These are phyloP conservation scores for Cunninghamia lanceolata DNA, from an alignment of 75 land plant species.

Conservation along the genomic window DNA sequence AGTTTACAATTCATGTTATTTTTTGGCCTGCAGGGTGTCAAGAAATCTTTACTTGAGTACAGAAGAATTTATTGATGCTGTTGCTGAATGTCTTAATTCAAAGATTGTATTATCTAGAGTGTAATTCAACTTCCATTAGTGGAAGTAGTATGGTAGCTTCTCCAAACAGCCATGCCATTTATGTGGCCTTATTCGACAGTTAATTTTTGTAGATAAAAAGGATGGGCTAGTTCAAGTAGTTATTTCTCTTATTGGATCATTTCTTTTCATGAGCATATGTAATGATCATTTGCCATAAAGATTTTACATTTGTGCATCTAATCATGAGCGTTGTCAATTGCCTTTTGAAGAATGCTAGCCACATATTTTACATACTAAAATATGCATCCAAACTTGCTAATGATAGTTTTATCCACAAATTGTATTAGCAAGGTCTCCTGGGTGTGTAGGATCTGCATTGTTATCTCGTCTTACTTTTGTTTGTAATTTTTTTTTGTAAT, in stretches of 20 bases:
- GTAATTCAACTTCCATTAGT: neutral
- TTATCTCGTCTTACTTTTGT: neutral
- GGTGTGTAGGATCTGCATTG: neutral
- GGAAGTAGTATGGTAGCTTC: neutral
- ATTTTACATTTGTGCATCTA: neutral
- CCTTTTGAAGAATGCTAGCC: neutral
- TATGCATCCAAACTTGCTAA: neutral
- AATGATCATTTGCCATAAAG: neutral
- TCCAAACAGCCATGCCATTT: neutral
- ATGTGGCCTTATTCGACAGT: neutral
- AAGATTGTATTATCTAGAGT: slow-evolving; percentile 19
- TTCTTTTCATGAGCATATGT: neutral
- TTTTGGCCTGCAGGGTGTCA: slow-evolving; percentile 16
- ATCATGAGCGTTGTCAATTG: neutral
- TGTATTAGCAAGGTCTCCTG: neutral
- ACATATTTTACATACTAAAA: neutral
- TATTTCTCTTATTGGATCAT: neutral
- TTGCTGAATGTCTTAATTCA: slow-evolving; percentile 38
- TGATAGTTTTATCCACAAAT: neutral
- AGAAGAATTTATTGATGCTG: slow-evolving; percentile 76
- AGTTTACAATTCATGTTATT: slow-evolving; percentile 1
- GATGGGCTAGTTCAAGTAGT: neutral
- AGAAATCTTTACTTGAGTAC: slow-evolving; percentile 52
- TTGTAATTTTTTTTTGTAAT: neutral
- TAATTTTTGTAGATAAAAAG: neutral